Percentiles rank a stretch among this genome's conserved stretches.
Evolutionary conservation across 208 protist genomes (phyloP).

Genomic region (Crithidia acanthocephali): DNA sequence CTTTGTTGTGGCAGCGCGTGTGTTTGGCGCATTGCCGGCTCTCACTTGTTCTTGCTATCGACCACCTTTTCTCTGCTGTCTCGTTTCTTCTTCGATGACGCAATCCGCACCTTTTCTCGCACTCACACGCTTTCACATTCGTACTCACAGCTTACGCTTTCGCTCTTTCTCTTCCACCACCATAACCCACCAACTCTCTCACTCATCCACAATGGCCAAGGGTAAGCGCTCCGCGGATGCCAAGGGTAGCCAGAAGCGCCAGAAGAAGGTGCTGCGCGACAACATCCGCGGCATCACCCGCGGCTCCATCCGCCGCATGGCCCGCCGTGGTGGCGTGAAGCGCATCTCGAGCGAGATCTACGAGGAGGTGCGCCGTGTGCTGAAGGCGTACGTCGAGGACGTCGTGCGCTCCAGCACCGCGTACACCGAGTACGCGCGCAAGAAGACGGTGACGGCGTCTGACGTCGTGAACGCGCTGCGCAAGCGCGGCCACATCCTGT

Average conservation of each 20-base stretch:
- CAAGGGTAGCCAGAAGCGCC: conserved; percentile 80
- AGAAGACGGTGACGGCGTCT: conserved; percentile 85
- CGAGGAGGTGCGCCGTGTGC: conserved; percentile 75
- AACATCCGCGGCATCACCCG: conserved; percentile 88
- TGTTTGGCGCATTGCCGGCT: no score
- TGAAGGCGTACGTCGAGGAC: conserved; percentile 85
- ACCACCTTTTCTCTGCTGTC: no score
- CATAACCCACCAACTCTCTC: neutral
- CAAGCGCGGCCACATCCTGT: conserved; percentile 89
- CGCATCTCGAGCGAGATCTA: conserved; percentile 82
- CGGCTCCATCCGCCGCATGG: conserved; percentile 89
- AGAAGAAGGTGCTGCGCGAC: conserved; percentile 89
- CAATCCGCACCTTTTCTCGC: neutral
- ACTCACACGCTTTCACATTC: no score
- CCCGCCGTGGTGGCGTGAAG: conserved; percentile 93
- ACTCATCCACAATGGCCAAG: conserved; percentile 57
- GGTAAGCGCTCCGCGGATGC: conserved; percentile 74
- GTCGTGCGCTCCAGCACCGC: conserved; percentile 84
- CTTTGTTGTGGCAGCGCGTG: no score
- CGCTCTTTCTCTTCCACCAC: no score
- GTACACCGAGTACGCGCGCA: conserved; percentile 88
- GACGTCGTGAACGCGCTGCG: conserved; percentile 92
- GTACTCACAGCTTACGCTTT: neutral
- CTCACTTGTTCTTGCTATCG: no score
- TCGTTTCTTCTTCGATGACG: neutral